Percentiles rank a stretch among this genome's conserved stretches.
phyloP scores from a whole-genome alignment of 108 stramenopile genomes.

The Cyclostephanos invisitatus region DNA sequence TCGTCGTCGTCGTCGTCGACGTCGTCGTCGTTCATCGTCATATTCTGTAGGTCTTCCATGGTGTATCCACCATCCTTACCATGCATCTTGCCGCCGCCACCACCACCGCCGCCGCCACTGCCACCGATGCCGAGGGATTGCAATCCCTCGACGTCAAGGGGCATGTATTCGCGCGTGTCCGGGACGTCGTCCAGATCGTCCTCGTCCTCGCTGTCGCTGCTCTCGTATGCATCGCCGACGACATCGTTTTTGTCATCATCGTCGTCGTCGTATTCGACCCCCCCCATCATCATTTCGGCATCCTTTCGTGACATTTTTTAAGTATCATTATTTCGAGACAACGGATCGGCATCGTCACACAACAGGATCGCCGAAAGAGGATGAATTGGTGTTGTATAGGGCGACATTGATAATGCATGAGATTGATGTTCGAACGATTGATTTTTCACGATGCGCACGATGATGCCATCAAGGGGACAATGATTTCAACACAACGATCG shows the following conservation, averaged over 20 bases:
- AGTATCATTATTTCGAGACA: too few species aligned
- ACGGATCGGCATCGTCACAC: conserved; percentile 35
- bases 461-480: conserved; percentile 3
- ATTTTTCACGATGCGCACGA: background rate
- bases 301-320: conserved; percentile 55
- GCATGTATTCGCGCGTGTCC: conserved; percentile 86
- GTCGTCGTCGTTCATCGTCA: conserved; percentile 44
- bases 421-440: background rate
- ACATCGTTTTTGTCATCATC: conserved; percentile 35
- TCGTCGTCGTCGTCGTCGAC: conserved; percentile 70
- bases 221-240: conserved; percentile 43
- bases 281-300: conserved; percentile 52
- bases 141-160: conserved; percentile 79
- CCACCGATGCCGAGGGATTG: conserved; percentile 75
- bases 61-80: conserved; percentile 33
- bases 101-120: conserved; percentile 36
- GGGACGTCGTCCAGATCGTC: conserved; percentile 83
- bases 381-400: conserved; percentile 1
- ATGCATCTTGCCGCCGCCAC: conserved; percentile 26
- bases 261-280: conserved; percentile 5
- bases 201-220: conserved; percentile 63
- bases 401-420: background rate
- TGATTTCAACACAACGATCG: background rate
- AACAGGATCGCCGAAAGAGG: conserved; percentile 53
- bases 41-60: conserved; percentile 48